Evolutionary conservation across 2,329 filamentous ascomycete genomes (phyloP).

Genomic region (Verticillium zaregamsianum): DNA sequence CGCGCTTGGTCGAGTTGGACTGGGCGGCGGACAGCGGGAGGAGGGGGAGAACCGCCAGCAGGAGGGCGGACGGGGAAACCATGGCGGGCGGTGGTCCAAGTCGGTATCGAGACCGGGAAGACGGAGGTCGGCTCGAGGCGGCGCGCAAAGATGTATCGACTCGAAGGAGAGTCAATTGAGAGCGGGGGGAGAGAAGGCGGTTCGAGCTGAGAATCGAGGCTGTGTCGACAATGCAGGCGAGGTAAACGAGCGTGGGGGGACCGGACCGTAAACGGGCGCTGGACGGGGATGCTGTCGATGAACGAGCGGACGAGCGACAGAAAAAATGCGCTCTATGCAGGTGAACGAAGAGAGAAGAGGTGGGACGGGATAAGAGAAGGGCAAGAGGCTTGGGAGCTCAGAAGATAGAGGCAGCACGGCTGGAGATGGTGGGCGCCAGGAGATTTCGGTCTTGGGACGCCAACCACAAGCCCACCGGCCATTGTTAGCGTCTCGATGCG

Average conservation of each 20-base stretch:
- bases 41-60: slow-evolving; percentile 13
- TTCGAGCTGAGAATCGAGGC: not conserved
- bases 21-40: slow-evolving; percentile 21
- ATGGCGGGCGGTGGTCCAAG: not conserved
- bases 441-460: not conserved
- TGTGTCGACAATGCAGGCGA: not conserved
- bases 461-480: not conserved
- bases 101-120: not conserved
- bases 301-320: not conserved
- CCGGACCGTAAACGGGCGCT: not conserved
- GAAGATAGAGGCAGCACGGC: not conserved
- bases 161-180: not conserved
- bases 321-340: not conserved
- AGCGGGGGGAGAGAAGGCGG: not conserved
- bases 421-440: not conserved
- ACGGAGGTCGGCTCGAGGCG: not conserved
- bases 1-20: slow-evolving; percentile 58
- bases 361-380: not conserved
- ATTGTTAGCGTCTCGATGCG: not conserved
- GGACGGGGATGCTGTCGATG: not conserved
- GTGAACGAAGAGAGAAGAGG: not conserved
- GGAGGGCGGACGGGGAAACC: not conserved
- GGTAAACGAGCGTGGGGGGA: not conserved
- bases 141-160: not conserved
- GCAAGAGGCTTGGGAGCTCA: not conserved